Base-by-base conservation (phyloP, 1,284 basidiomycete species). In the Wolfiporia cocos region DNA sequence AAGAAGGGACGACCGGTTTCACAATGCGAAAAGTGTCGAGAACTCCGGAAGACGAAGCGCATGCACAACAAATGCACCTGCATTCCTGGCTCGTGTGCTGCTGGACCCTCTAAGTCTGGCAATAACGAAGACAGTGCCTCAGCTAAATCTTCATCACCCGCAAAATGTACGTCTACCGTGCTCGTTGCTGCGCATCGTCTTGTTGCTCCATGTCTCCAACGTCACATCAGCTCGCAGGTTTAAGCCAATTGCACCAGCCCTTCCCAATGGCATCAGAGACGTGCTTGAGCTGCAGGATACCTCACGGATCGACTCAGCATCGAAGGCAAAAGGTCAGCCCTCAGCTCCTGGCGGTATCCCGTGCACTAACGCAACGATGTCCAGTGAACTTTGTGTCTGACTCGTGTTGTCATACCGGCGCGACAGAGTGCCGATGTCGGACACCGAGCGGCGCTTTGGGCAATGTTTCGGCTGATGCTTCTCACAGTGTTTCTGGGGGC, bases 1-100 rank as follows among this genome's bases (percentile, higher is more conserved):
- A 85, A 84, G 78, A 89, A 81, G 64, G 86, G 81, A 37, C 72
- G 86, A 38, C 86, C 86, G 0, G 72, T 85, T n/a, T 86, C 85
- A 2, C 86, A 89, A 63, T 89, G 86, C 62, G 73, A 78, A 46
- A 78, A 81, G 60, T 89, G 86, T 60, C 73, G 83, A 58, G 81
- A 87, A 52, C 71, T 84, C 28, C 72, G 85, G 44, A 87, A 87
- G 69, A 81, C 76, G 37, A 81, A 79, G 62, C 79, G 81, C 65
- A 76, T 83, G 37, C 81, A 84, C 51, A 74, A 82, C 43, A 82
- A 79, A 62, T 84, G 81, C 63, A 63, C 71, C 38, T 84, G 81
- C 34, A 47, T n/a, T 10, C 11, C 38, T 9, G 19, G 19, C 14
- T 37, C 36, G 9, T 37, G 15, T 9, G 14, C 26, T n/a, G 41